Evolutionary conservation across 23 red algal species (phyloP).

Genomic region (Gracilariopsis chorda): DNA sequence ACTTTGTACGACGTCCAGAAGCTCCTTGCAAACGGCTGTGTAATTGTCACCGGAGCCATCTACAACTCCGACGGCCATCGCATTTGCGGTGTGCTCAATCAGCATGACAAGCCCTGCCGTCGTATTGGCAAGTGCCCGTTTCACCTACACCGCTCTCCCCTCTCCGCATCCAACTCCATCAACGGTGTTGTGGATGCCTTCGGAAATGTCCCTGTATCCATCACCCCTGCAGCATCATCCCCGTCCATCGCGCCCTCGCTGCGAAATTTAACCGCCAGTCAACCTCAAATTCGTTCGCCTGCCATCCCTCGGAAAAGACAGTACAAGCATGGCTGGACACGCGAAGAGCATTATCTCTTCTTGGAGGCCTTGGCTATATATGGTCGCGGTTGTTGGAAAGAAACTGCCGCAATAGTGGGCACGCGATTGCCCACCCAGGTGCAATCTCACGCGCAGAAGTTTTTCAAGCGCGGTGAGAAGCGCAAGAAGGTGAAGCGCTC

Average conservation of each 20-base stretch:
- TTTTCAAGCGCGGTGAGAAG: conserved; percentile 38
- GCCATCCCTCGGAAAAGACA: conserved; percentile 5
- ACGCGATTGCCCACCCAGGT: conserved; percentile 64
- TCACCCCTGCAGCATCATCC: not conserved
- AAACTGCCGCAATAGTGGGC: conserved; percentile 46
- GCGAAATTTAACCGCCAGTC: not conserved
- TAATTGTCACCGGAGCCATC: conserved; percentile 19
- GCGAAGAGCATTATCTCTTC: conserved; percentile 81
- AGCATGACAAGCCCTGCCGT: conserved; percentile 57
- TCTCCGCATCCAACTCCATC: conserved; percentile 17
- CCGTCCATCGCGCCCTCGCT: not conserved
- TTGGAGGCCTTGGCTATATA: conserved; percentile 45
- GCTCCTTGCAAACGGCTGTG: conserved; percentile 23
- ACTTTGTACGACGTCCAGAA: conserved; percentile 43
- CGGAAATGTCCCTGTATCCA: not conserved
- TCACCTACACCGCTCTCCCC: not conserved
- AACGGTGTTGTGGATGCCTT: conserved; percentile 10
- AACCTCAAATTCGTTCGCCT: not conserved
- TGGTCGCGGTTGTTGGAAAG: conserved; percentile 64
- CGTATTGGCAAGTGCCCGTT: conserved; percentile 74
- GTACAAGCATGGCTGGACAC: conserved; percentile 73
- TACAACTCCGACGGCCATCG: conserved; percentile 52
- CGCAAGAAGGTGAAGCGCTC: conserved; percentile 61
- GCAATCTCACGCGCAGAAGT: conserved; percentile 81
- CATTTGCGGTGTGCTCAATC: conserved; percentile 63